Percentiles rank a stretch among this genome's conserved stretches.
These are phyloP conservation scores for Aureobasidium sp. DNA, from an alignment of 2,329 filamentous ascomycete species.

Conservation along the genomic window DNA sequence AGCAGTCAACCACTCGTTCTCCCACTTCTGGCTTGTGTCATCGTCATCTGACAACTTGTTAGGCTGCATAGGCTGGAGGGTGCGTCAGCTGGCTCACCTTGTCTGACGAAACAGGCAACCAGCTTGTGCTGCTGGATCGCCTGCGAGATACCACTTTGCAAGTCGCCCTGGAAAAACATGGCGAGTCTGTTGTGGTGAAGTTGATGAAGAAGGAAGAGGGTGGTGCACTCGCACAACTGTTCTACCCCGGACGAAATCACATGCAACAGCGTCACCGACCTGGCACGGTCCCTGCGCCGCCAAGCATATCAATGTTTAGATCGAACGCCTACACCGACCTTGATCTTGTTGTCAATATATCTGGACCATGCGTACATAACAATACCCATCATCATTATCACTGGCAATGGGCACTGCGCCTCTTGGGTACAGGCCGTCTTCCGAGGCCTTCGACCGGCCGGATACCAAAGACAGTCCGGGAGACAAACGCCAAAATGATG, in stretches of 20 bases:
- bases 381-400: neutral
- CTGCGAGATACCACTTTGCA: slow-evolving; percentile 71
- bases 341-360: neutral
- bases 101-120: slow-evolving; percentile 73
- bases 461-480: slow-evolving; percentile 9
- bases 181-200: neutral
- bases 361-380: neutral
- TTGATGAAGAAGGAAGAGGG: neutral
- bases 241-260: neutral
- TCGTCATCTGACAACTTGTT: slow-evolving; percentile 48
- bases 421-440: neutral
- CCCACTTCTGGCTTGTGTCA: slow-evolving; percentile 51
- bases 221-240: neutral
- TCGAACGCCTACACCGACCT: neutral
- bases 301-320: neutral
- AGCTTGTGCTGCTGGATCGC: slow-evolving; percentile 68
- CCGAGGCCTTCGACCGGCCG: neutral
- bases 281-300: neutral
- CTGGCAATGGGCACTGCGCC: neutral
- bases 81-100: slow-evolving; percentile 7
- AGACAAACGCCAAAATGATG: slow-evolving; percentile 47
- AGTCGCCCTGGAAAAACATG: slow-evolving; percentile 75
- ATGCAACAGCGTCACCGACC: slow-evolving; percentile 5
- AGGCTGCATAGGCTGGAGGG: neutral
- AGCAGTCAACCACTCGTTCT: slow-evolving; percentile 23